Percentiles rank a stretch among this genome's conserved stretches.
phyloP scores from a whole-genome alignment of 495 filamentous ascomycete species.

The Hypoxylon crocopeplum region DNA sequence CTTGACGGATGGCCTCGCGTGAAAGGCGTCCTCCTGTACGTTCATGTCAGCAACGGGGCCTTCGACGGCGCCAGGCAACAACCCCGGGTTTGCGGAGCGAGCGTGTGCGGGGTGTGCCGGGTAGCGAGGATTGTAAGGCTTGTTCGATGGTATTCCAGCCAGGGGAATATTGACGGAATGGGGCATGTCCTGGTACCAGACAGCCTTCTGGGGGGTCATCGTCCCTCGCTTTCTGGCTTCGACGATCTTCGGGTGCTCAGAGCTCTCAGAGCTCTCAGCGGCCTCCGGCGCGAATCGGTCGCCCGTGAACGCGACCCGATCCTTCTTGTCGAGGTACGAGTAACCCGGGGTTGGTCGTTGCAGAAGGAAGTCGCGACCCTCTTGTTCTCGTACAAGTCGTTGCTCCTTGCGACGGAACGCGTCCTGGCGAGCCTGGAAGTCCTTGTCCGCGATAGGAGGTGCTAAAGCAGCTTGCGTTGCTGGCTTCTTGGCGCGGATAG shows the following conservation, averaged over 20 bases:
- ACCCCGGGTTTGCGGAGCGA: no score
- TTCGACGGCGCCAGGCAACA: no score
- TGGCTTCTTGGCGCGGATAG: no score
- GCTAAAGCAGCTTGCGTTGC: no score
- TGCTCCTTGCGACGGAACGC: slow-evolving; percentile 9
- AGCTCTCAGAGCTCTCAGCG: no score
- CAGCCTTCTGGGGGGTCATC: slow-evolving; percentile 1
- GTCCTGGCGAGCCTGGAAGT: neutral
- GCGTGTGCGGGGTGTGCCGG: neutral
- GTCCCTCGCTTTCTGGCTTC: slow-evolving; percentile 13
- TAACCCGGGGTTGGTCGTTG: slow-evolving; percentile 29
- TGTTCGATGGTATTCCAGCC: slow-evolving; percentile 39
- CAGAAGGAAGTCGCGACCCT: slow-evolving; percentile 32
- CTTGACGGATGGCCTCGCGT: slow-evolving; percentile 78
- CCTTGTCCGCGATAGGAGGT: no score
- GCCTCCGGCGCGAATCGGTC: no score
- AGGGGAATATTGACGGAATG: slow-evolving; percentile 26
- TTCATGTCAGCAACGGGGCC: slow-evolving; percentile 32
- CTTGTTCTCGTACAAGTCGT: neutral
- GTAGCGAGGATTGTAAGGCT: slow-evolving; percentile 15
- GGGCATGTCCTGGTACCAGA: slow-evolving; percentile 34
- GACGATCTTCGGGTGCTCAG: slow-evolving; percentile 36
- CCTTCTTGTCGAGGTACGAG: slow-evolving; percentile 26
- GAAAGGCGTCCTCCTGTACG: slow-evolving; percentile 82
- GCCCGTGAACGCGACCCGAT: neutral